Evolutionary conservation across 371 early-diverging fungal genomes (phyloP).

Genomic region (Catenaria anguillulae): DNA sequence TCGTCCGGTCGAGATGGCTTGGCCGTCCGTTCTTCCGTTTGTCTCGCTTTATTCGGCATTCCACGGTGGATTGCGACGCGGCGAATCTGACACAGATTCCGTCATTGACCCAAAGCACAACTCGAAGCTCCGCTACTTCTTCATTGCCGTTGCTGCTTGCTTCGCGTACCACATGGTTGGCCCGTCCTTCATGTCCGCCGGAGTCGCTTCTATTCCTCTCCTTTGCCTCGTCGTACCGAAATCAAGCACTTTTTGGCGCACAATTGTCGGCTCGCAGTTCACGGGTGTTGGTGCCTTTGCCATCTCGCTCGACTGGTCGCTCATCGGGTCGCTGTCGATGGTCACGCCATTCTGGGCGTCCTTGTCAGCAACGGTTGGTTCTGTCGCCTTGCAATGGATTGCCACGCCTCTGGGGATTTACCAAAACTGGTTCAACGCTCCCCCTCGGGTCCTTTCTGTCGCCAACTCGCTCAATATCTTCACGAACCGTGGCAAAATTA

Average conservation of each 20-base stretch:
- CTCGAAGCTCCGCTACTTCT: neutral
- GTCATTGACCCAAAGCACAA: neutral
- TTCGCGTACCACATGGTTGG: too few species aligned
- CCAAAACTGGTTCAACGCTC: neutral
- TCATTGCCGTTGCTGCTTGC: neutral
- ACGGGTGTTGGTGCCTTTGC: neutral
- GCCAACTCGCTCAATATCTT: neutral
- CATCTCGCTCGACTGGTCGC: neutral
- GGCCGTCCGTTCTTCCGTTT: conserved; percentile 56
- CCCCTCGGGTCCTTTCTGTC: neutral
- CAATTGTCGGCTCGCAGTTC: neutral
- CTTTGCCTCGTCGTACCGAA: too few species aligned
- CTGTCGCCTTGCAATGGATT: conserved; percentile 19
- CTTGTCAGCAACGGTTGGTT: conserved; percentile 9
- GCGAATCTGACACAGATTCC: neutral
- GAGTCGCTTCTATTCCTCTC: too few species aligned
- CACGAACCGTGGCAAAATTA: neutral
- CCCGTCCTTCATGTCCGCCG: too few species aligned
- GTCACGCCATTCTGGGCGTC: neutral
- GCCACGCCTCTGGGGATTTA: neutral
- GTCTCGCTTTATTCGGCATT: conserved; percentile 58
- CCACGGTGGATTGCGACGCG: conserved; percentile 30
- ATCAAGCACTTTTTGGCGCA: too few species aligned
- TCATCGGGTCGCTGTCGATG: neutral
- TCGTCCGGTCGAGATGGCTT: conserved; percentile 56